These are phyloP conservation scores for Globisporangium nagaii DNA, from an alignment of 352 stramenopile genomes.

Conservation along the genomic window DNA sequence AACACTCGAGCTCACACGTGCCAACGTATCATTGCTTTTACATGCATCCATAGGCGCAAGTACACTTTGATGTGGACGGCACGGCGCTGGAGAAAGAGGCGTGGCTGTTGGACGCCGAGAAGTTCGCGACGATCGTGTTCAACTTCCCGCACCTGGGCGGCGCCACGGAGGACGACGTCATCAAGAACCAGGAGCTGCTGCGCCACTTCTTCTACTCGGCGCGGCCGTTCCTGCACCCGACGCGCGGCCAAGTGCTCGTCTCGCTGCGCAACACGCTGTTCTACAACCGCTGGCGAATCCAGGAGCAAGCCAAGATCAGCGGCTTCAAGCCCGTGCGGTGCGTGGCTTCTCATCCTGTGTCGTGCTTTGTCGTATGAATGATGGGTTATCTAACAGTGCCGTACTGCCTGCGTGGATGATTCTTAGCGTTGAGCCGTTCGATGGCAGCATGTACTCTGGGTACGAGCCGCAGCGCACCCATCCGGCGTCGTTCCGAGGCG, in stretches of 20 bases:
- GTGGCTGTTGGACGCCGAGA: slow-evolving; percentile 34
- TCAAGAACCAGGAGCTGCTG: slow-evolving; percentile 77
- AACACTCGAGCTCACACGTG: too few relatives aligned
- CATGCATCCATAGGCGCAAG: slow-evolving; percentile 39
- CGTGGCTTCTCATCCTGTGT: not conserved
- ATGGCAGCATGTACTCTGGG: slow-evolving; percentile 59
- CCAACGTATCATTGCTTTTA: too few relatives aligned
- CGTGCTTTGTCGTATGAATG: not conserved
- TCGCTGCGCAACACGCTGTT: slow-evolving; percentile 74
- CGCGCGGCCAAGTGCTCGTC: slow-evolving; percentile 62
- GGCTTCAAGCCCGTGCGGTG: slow-evolving; percentile 69
- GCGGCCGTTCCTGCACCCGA: slow-evolving; percentile 48
- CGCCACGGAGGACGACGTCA: slow-evolving; percentile 74
- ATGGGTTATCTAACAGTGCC: not conserved
- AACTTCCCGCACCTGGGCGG: slow-evolving; percentile 86
- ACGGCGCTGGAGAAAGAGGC: slow-evolving; percentile 53
- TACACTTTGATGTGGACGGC: slow-evolving; percentile 67
- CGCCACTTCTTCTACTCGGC: slow-evolving; percentile 72
- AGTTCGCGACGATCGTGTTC: slow-evolving; percentile 74
- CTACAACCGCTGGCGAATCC: slow-evolving; percentile 82
- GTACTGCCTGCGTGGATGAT: not conserved
- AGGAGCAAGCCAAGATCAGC: slow-evolving; percentile 53
- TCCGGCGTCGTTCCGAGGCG: slow-evolving; percentile 63
- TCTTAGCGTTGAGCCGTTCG: slow-evolving; percentile 52
- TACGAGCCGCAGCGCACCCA: slow-evolving; percentile 78